These are phyloP conservation scores for Teunomyces aglyptinius DNA, from an alignment of 805 yeast genomes.

Conservation along the genomic window DNA sequence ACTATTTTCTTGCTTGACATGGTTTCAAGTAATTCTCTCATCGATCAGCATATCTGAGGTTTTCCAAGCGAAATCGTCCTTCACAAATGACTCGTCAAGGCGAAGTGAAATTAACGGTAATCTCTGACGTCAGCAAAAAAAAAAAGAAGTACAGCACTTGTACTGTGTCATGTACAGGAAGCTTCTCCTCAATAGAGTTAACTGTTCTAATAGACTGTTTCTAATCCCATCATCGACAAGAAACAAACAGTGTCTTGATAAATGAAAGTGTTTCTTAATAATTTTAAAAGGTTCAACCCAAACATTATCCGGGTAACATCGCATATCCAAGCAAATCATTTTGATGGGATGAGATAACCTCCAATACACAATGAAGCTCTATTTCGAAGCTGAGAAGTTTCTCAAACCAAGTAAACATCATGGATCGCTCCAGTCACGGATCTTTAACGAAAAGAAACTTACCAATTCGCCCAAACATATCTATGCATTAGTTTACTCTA, in stretches of 20 bases:
- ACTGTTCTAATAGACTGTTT: too few relatives aligned
- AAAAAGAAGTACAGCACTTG: too few relatives aligned
- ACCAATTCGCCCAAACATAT: constrained; percentile 73
- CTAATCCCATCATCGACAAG: too few relatives aligned
- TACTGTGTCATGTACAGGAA: too few relatives aligned
- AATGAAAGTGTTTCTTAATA: too few relatives aligned
- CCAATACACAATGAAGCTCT: constrained; percentile 34
- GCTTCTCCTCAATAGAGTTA: too few relatives aligned
- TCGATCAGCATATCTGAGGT: too few relatives aligned
- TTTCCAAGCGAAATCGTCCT: too few relatives aligned
- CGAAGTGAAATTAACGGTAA: background rate
- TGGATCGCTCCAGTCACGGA: constrained; percentile 37
- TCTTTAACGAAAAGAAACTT: constrained; percentile 33
- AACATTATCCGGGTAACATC: constrained; percentile 1
- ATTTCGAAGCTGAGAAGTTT: constrained; percentile 43
- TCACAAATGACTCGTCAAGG: background rate
- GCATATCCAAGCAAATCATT: background rate
- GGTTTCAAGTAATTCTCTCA: too few relatives aligned
- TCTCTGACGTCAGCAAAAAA: background rate
- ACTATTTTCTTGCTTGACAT: too few relatives aligned
- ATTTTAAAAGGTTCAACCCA: too few relatives aligned
- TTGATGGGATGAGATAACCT: background rate
- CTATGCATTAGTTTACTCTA: constrained; percentile 77
- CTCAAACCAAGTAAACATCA: constrained; percentile 24
- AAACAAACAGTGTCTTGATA: too few relatives aligned